phyloP scores from a whole-genome alignment of 768 basidiomycete genomes.

The Rhodotorula kratochvilovae region DNA sequence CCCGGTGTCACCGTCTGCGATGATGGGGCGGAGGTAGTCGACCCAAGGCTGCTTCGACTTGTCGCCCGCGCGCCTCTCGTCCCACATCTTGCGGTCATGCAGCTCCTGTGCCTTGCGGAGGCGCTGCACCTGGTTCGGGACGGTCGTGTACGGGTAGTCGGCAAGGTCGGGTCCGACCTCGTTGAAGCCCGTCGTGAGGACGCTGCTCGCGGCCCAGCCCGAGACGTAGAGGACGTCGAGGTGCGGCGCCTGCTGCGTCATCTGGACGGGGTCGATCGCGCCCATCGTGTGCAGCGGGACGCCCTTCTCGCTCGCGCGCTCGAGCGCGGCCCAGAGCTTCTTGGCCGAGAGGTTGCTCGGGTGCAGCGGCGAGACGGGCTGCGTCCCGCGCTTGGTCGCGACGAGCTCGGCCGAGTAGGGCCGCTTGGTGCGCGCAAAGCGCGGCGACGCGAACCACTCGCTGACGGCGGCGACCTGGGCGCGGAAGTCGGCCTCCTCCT shows the following conservation, averaged over 20 bases:
- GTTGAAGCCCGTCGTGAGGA: slow-evolving; percentile 82
- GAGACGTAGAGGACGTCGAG: slow-evolving; percentile 87
- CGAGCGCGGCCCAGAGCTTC: slow-evolving; percentile 71
- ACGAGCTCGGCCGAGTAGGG: slow-evolving; percentile 76
- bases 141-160: slow-evolving; percentile 93
- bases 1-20: slow-evolving; percentile 94
- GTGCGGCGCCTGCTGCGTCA: slow-evolving; percentile 86
- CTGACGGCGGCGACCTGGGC: slow-evolving; percentile 54
- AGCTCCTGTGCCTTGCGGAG: slow-evolving; percentile 86
- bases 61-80: slow-evolving; percentile 67
- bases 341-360: slow-evolving; percentile 74
- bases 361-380: slow-evolving; percentile 66
- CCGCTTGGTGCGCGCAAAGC: slow-evolving; percentile 68
- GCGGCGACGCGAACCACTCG: slow-evolving; percentile 68
- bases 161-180: slow-evolving; percentile 86
- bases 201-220: slow-evolving; percentile 78
- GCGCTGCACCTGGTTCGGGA: slow-evolving; percentile 90
- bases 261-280: slow-evolving; percentile 85
- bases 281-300: slow-evolving; percentile 85
- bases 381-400: slow-evolving; percentile 80
- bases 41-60: slow-evolving; percentile 69
- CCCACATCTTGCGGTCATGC: slow-evolving; percentile 88
- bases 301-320: slow-evolving; percentile 59
- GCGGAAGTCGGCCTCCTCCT: slow-evolving; percentile 40
- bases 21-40: slow-evolving; percentile 85